Percentiles rank a stretch among this genome's conserved stretches.
Conservation (phyloP, 352 stramenopile species). For the Phytophthora idaei region DNA sequence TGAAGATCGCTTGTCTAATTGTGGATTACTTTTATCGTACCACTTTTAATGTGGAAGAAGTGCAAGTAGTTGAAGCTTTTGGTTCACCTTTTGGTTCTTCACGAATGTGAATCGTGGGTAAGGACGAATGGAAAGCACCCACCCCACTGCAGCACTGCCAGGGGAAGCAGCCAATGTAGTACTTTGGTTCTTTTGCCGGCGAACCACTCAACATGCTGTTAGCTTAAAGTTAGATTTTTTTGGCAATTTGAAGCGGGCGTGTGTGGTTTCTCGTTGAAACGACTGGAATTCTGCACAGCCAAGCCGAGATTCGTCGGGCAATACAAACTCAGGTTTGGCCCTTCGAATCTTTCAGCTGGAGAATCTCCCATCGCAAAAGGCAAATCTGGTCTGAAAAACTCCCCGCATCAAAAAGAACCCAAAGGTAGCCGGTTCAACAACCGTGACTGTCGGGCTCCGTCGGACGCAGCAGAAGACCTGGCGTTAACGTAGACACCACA, state of each 20-base stretch:
- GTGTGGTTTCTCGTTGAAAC: constrained; percentile 6
- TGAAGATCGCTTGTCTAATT: constrained; percentile 12
- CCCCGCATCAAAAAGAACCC: constrained; percentile 16
- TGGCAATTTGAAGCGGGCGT: not conserved
- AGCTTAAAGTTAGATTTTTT: too few species aligned
- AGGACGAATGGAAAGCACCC: too few species aligned
- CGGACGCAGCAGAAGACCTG: not conserved
- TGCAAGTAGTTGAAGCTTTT: too few species aligned
- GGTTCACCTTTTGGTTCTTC: too few species aligned
- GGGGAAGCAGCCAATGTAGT: too few species aligned
- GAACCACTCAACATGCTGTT: too few species aligned
- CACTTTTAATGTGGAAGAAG: too few species aligned
- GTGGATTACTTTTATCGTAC: too few species aligned
- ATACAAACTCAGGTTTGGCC: constrained; percentile 1
- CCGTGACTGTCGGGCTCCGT: not conserved
- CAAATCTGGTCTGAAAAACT: constrained; percentile 13
- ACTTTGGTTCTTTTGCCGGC: too few species aligned
- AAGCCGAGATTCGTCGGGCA: constrained; percentile 3
- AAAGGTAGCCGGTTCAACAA: constrained; percentile 1
- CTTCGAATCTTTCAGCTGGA: not conserved
- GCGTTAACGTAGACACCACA: too few species aligned
- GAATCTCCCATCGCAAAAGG: constrained; percentile 21
- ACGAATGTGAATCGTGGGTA: too few species aligned
- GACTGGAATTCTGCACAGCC: not conserved
- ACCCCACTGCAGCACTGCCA: too few species aligned